Evolutionary conservation across 2,329 filamentous ascomycete genomes (phyloP).

Genomic region (Phaeosphaeria sp.): DNA sequence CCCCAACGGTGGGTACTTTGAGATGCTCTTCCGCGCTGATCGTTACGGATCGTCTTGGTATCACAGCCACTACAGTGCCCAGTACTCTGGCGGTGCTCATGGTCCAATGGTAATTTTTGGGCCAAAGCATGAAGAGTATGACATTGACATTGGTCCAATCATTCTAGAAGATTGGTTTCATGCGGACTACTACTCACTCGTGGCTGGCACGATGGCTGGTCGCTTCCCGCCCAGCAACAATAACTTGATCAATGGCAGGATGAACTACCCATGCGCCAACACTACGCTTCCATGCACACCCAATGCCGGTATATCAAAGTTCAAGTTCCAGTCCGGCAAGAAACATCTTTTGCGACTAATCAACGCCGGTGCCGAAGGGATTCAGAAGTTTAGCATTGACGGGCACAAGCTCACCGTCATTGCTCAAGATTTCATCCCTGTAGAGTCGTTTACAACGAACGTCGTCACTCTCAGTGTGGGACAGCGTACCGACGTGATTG

Average conservation of each 20-base stretch:
- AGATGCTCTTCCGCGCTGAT: slow-evolving; percentile 36
- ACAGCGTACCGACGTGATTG: slow-evolving; percentile 46
- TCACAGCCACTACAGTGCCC: slow-evolving; percentile 46
- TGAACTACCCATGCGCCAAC: slow-evolving; percentile 35
- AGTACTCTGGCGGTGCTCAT: slow-evolving; percentile 47
- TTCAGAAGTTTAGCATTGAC: slow-evolving; percentile 52
- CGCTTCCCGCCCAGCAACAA: slow-evolving; percentile 27
- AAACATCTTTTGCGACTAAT: slow-evolving; percentile 51
- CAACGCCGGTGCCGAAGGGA: slow-evolving; percentile 48
- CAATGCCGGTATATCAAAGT: slow-evolving; percentile 38
- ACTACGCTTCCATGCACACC: slow-evolving; percentile 33
- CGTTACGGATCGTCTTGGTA: slow-evolving; percentile 36
- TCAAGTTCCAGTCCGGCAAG: slow-evolving; percentile 50
- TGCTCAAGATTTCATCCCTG: slow-evolving; percentile 50
- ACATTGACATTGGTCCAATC: slow-evolving; percentile 50
- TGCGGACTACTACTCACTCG: slow-evolving; percentile 34
- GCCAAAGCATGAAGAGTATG: slow-evolving; percentile 45
- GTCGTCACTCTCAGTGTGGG: slow-evolving; percentile 49
- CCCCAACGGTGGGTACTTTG: slow-evolving; percentile 30
- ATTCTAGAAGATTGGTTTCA: slow-evolving; percentile 52
- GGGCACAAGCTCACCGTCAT: slow-evolving; percentile 51
- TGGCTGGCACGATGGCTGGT: slow-evolving; percentile 35
- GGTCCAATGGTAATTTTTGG: slow-evolving; percentile 49
- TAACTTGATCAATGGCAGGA: slow-evolving; percentile 28
- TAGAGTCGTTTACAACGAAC: slow-evolving; percentile 48